Evolutionary conservation across 352 stramenopile genomes (phyloP).

Genomic region (Pythium brachiatum): DNA sequence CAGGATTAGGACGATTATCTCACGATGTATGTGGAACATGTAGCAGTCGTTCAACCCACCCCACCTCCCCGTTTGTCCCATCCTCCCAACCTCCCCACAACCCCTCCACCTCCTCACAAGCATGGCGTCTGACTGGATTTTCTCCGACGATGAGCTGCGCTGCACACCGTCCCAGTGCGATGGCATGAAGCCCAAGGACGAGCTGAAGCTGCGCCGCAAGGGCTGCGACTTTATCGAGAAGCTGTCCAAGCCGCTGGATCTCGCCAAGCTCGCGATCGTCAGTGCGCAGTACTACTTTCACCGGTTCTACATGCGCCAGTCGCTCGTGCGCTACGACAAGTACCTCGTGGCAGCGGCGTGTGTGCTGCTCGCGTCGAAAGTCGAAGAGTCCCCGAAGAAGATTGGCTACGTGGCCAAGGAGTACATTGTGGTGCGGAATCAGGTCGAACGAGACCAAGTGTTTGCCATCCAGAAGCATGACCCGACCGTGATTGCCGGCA

Average conservation of each 20-base stretch:
- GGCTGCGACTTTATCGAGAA: conserved; percentile 86
- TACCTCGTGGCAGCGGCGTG: conserved; percentile 81
- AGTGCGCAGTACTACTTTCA: conserved; percentile 88
- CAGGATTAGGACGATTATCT: neutral
- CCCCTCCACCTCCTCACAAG: conserved; percentile 3
- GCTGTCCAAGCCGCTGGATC: conserved; percentile 70
- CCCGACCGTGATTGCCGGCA: conserved; percentile 54
- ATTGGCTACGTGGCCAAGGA: conserved; percentile 69
- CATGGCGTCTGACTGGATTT: conserved; percentile 76
- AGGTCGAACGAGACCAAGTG: conserved; percentile 71
- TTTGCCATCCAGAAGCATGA: conserved; percentile 81
- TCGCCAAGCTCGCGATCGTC: conserved; percentile 81
- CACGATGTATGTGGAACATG: conserved; percentile 9
- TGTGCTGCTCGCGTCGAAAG: conserved; percentile 81
- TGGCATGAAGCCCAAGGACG: conserved; percentile 73
- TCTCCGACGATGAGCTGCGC: conserved; percentile 64
- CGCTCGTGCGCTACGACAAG: conserved; percentile 82
- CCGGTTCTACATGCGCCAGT: conserved; percentile 86
- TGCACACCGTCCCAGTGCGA: conserved; percentile 66
- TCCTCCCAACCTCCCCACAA: neutral
- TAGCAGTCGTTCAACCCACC: conserved; percentile 8
- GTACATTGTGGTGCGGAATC: conserved; percentile 69
- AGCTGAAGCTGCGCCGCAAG: conserved; percentile 68
- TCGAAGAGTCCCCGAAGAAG: conserved; percentile 82
- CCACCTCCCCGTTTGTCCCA: conserved; percentile 6